These are phyloP conservation scores for Hymenoscyphus infarciens DNA, from an alignment of 2,329 filamentous ascomycete genomes.

Conservation along the genomic window DNA sequence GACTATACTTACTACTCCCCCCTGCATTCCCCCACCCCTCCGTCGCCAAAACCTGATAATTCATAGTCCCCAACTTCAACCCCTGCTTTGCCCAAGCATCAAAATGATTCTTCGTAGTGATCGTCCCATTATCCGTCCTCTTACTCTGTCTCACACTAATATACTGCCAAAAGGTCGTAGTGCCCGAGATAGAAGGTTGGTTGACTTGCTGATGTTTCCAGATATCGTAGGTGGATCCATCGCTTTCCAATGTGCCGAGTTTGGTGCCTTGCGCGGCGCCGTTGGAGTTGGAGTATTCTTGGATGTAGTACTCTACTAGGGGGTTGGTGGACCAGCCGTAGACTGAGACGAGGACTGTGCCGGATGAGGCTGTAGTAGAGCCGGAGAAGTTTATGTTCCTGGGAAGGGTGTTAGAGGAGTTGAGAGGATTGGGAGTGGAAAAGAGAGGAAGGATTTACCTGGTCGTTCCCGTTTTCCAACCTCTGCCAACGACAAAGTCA, in stretches of 20 bases:
- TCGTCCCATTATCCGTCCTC: slow-evolving; percentile 44
- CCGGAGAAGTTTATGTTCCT: slow-evolving; percentile 40
- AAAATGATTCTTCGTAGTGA: slow-evolving; percentile 49
- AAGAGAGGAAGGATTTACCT: slow-evolving; percentile 9
- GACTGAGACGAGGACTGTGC: slow-evolving; percentile 49
- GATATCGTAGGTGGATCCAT: slow-evolving; percentile 49
- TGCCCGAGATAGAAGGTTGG: slow-evolving; percentile 41
- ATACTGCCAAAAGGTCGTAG: slow-evolving; percentile 48
- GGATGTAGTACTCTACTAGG: slow-evolving; percentile 57
- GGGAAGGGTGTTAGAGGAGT: background rate
- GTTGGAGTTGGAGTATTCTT: slow-evolving; percentile 51
- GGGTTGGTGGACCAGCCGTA: slow-evolving; percentile 55
- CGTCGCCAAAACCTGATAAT: slow-evolving; percentile 54
- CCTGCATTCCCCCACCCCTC: slow-evolving; percentile 41
- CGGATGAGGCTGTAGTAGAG: slow-evolving; percentile 36
- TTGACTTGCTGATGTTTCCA: slow-evolving; percentile 34
- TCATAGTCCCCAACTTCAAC: slow-evolving; percentile 42
- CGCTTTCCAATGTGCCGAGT: slow-evolving; percentile 48
- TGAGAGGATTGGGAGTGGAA: background rate
- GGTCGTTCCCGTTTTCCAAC: slow-evolving; percentile 17
- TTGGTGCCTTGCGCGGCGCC: slow-evolving; percentile 35
- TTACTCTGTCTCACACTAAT: slow-evolving; percentile 50
- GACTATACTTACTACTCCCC: slow-evolving; percentile 1
- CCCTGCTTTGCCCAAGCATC: slow-evolving; percentile 48
- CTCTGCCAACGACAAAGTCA: slow-evolving; percentile 22